Evolutionary conservation across 1,139 yeast species (phyloP).

Genomic region (Candida sp.): DNA sequence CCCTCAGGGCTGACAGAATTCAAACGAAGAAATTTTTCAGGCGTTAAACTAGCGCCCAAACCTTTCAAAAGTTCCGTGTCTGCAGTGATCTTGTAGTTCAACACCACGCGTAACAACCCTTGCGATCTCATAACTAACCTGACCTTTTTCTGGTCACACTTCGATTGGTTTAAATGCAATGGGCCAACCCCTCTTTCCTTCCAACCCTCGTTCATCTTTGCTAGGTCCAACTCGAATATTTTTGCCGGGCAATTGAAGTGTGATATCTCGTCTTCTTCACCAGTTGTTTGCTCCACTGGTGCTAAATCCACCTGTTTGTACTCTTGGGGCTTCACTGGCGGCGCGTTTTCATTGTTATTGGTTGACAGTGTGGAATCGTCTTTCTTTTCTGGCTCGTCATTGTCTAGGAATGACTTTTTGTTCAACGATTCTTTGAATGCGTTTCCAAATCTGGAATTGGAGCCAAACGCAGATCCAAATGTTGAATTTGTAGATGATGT

Average conservation of each 20-base stretch:
- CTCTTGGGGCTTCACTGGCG: constrained; percentile 28
- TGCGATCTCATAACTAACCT: constrained; percentile 91
- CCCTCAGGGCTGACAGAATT: constrained; percentile 54
- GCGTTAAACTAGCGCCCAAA: constrained; percentile 79
- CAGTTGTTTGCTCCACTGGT: constrained; percentile 68
- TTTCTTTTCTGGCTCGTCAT: constrained; percentile 13
- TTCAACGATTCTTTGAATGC: constrained; percentile 55
- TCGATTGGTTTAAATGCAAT: constrained; percentile 74
- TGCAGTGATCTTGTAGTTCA: constrained; percentile 70
- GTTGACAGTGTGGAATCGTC: constrained; percentile 14
- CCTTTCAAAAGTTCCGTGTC: constrained; percentile 72
- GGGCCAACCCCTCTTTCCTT: constrained; percentile 94
- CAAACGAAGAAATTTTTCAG: constrained; percentile 81
- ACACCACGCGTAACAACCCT: constrained; percentile 80
- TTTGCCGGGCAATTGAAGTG: constrained; percentile 76
- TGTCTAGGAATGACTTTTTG: constrained; percentile 62
- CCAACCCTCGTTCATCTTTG: constrained; percentile 80
- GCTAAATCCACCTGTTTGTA: constrained; percentile 55
- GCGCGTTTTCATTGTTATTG: constrained; percentile 18
- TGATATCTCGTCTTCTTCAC: constrained; percentile 87
- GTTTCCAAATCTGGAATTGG: constrained; percentile 60
- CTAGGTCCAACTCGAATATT: constrained; percentile 73
- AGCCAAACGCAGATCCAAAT: constrained; percentile 49
- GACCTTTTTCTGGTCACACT: constrained; percentile 31
- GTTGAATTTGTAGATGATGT: constrained; percentile 4